Evolutionary conservation across 106 monocot genomes (phyloP).

Genomic region (Posidonia australis): DNA sequence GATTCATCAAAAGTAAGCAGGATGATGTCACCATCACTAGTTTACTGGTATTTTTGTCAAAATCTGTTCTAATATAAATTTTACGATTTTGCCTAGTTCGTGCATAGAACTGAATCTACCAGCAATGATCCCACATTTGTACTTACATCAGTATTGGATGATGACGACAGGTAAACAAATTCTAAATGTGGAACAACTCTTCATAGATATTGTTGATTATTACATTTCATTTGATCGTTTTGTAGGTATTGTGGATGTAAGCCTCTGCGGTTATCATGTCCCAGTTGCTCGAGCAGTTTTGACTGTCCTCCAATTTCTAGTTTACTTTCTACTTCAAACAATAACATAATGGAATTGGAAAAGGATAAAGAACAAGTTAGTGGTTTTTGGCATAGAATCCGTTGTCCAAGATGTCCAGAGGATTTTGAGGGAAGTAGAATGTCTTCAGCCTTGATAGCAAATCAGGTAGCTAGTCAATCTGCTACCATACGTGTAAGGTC

Average conservation of each 20-base stretch:
- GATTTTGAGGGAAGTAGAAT: constrained; percentile 44
- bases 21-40: background rate
- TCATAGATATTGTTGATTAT: too few species aligned
- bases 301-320: constrained; percentile 74
- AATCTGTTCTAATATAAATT: background rate
- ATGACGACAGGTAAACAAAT: constrained; percentile 63
- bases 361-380: constrained; percentile 16
- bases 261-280: constrained; percentile 65
- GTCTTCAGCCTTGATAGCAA: constrained; percentile 65
- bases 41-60: background rate
- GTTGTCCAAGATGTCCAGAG: constrained; percentile 71
- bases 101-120: constrained; percentile 36
- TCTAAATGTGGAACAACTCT: too few species aligned
- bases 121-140: constrained; percentile 40
- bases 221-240: background rate
- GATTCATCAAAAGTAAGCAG: constrained; percentile 74
- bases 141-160: constrained; percentile 46
- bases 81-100: constrained; percentile 33
- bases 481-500: background rate
- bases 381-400: constrained; percentile 66
- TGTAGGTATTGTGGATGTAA: constrained; percentile 71
- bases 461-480: constrained; percentile 46
- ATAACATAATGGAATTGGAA: constrained; percentile 17
- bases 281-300: constrained; percentile 79
- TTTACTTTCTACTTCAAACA: constrained; percentile 29